A percentile compares a stretch with the other conserved stretches of the same genome.
Conservation (phyloP, 2,329 filamentous ascomycete genomes). For the Fusarium beomiforme region DNA sequence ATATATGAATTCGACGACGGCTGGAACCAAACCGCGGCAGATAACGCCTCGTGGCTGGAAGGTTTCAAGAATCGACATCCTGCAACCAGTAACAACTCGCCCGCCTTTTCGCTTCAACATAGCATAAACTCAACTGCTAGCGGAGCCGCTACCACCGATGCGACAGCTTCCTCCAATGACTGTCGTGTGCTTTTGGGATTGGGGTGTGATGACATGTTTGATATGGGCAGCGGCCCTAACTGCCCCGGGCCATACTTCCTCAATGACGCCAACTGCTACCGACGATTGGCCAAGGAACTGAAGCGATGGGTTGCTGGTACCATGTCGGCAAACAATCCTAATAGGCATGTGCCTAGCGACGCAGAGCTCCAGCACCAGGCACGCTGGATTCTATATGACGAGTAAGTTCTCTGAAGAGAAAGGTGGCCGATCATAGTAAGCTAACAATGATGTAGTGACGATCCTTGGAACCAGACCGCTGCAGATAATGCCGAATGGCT, state of each 20-base stretch:
- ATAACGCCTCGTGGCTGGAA: conserved; percentile 63
- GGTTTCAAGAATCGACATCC: conserved; percentile 62
- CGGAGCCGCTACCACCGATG: conserved; percentile 26
- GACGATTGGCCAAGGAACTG: conserved; percentile 63
- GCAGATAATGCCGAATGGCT: conserved; percentile 73
- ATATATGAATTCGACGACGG: conserved; percentile 71
- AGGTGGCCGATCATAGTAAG: background rate
- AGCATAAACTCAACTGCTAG: conserved; percentile 29
- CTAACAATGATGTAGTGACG: conserved; percentile 57
- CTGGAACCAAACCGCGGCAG: conserved; percentile 72
- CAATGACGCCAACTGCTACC: conserved; percentile 70
- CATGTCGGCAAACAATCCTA: conserved; percentile 70
- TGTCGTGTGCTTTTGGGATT: conserved; percentile 10
- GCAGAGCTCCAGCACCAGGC: conserved; percentile 72
- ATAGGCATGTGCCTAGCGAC: conserved; percentile 66
- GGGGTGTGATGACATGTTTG: conserved; percentile 5
- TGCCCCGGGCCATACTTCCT: conserved; percentile 56
- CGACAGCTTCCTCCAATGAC: conserved; percentile 25
- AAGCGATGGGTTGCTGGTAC: conserved; percentile 61
- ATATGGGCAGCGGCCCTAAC: conserved; percentile 5
- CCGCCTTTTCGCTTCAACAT: conserved; percentile 36
- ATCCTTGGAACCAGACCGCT: conserved; percentile 72
- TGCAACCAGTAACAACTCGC: conserved; percentile 33
- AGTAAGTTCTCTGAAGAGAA: conserved; percentile 53
- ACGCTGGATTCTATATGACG: conserved; percentile 70